Evolutionary conservation across 768 basidiomycete genomes (phyloP), one percentile per base, ranked within the genome.

Genomic region (Leccinum uliginosum): DNA sequence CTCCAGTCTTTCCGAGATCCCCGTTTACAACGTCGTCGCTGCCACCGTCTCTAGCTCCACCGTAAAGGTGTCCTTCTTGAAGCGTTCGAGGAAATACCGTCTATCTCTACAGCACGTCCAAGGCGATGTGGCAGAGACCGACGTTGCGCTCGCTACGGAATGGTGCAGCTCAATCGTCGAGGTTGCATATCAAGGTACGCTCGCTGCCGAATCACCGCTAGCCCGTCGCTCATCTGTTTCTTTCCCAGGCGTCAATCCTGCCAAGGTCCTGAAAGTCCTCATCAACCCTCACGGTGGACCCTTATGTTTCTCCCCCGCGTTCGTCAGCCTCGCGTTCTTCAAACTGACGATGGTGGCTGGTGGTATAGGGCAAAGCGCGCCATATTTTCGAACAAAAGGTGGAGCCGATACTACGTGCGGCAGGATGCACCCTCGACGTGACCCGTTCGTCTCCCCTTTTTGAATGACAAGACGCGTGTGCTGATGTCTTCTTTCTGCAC

Each of bases 251-350:
- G 69, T 81, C n/a, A 79, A 80, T 62, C 83, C 78, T 21, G 68
- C 75, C 50, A 78, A 85, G 47, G 73, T 75, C 19, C 66, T 95
- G 29, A 83, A 84, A 59, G 79, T 93, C 8, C 66, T 95, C 44
- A 77, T 95, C 38, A 95, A 94, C 68, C 93, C 93, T 9, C 72
- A 79, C 54, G 85, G 92, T 51, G 93, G 93, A n/a, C 78, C 76
- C 21, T 91, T 91, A 66, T 29, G 85, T 75, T 1, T 32, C 21
- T 24, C 44, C 35, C 21, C 21, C 40, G 19, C 6, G 17, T 49
- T 11, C 45, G 17, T 40, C 32, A n/a, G n/a, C n/a, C n/a, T n/a
- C n/a, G n/a, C n/a, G n/a, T 32, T 19, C 54, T 21, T 51, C 32
- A 49, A 49, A 24, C 53, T 55, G 34, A 59, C 53, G n/a, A n/a